A percentile compares a stretch with the other conserved stretches of the same genome.
These are phyloP conservation scores for Papilionanthe hybrid DNA, from an alignment of 116 monocot species.

Conservation along the genomic window DNA sequence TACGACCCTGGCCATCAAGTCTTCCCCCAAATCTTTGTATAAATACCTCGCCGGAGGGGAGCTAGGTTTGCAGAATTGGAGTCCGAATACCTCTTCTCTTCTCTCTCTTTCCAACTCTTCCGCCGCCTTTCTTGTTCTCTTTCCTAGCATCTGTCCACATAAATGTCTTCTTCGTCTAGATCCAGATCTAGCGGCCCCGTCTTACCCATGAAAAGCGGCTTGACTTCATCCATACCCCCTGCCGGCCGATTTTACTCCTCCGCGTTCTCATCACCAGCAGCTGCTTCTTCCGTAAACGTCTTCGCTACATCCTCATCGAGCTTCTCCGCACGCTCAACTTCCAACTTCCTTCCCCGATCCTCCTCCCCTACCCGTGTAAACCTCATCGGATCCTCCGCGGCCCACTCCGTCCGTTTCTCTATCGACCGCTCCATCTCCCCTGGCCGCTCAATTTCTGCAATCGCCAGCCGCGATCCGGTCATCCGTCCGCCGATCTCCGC, in stretches of 20 bases:
- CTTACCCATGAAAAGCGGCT: not conserved
- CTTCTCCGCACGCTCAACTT: not conserved
- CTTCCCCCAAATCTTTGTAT: not conserved
- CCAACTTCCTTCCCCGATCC: not conserved
- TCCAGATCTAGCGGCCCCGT: not conserved
- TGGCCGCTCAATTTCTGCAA: not conserved
- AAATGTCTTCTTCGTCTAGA: conserved; percentile 2
- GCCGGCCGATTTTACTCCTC: not conserved
- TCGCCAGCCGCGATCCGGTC: not conserved
- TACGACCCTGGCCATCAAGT: not conserved
- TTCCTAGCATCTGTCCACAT: not conserved
- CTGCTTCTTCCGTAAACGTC: not conserved
- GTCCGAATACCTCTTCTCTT: not conserved
- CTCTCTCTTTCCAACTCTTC: not conserved
- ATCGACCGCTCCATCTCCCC: conserved; percentile 10
- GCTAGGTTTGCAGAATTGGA: conserved; percentile 1
- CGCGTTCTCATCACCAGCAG: conserved; percentile 2
- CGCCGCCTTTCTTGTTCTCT: not conserved
- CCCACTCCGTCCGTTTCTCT: conserved; percentile 11
- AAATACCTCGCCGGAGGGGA: conserved; percentile 9
- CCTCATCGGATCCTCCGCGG: conserved; percentile 1
- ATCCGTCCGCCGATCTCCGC: not conserved
- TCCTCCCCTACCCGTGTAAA: conserved; percentile 11
- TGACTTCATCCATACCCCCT: not conserved
- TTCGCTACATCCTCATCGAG: conserved; percentile 3